A percentile compares a stretch with the other conserved stretches of the same genome.
These are phyloP conservation scores for Pleurotus salmoneostramineus DNA, from an alignment of 768 basidiomycete species.

Conservation along the genomic window DNA sequence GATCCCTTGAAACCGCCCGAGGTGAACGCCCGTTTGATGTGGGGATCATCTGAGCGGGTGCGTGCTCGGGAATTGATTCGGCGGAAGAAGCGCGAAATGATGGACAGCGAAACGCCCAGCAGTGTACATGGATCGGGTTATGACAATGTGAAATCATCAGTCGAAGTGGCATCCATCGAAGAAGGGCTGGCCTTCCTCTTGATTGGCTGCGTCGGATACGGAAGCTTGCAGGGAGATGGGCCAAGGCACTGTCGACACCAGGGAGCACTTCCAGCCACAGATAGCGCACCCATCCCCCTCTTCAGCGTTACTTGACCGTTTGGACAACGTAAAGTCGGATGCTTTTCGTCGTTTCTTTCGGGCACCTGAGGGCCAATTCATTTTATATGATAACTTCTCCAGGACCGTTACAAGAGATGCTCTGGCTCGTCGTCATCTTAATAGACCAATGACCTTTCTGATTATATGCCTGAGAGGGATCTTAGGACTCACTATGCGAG, in stretches of 20 bases:
- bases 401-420: too few species aligned
- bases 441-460: too few species aligned
- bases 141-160: background rate
- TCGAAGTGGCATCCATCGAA: background rate
- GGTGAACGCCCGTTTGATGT: slow-evolving; percentile 33
- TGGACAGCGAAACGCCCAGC: background rate
- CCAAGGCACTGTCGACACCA: slow-evolving; percentile 63
- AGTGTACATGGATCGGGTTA: background rate
- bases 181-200: slow-evolving; percentile 28
- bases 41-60: background rate
- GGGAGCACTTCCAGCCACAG: slow-evolving; percentile 82
- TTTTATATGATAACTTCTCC: too few species aligned
- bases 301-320: too few species aligned
- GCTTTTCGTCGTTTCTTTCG: too few species aligned
- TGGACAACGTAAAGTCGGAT: too few species aligned
- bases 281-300: slow-evolving; percentile 85
- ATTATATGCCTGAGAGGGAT: too few species aligned
- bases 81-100: background rate
- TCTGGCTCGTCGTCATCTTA: too few species aligned
- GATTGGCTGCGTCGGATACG: slow-evolving; percentile 58
- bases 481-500: too few species aligned
- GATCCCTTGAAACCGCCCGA: slow-evolving; percentile 31
- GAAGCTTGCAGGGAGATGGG: slow-evolving; percentile 75
- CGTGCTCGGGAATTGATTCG: background rate
- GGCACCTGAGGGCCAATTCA: too few species aligned